Percentiles rank a stretch among this genome's conserved stretches.
Evolutionary conservation across 1,284 basidiomycete species (phyloP).

Genomic region (Anthracocystis walkeri): DNA sequence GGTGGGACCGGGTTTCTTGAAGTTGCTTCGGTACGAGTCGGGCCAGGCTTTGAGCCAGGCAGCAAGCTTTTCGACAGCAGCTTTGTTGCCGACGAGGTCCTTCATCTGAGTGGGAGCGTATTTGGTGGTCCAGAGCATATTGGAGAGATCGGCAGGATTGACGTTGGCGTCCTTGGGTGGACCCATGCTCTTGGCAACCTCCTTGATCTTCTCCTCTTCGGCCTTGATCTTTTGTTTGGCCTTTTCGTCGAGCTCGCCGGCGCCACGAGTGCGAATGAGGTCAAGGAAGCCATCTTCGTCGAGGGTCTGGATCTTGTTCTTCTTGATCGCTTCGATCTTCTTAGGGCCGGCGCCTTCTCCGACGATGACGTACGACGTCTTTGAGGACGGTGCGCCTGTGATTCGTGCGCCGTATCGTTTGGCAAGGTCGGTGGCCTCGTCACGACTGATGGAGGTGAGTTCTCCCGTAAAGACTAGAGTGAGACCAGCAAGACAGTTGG

Average conservation of each 20-base stretch:
- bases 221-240: constrained; percentile 83
- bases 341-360: constrained; percentile 88
- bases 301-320: constrained; percentile 79
- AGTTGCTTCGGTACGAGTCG: constrained; percentile 65
- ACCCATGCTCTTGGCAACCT: constrained; percentile 64
- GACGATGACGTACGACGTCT: constrained; percentile 89
- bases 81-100: constrained; percentile 96
- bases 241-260: constrained; percentile 78
- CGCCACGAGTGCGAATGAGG: constrained; percentile 71
- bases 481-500: constrained; percentile 86
- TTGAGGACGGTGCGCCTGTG: constrained; percentile 86
- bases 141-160: constrained; percentile 70
- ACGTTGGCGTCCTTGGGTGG: constrained; percentile 34
- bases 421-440: constrained; percentile 86
- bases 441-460: constrained; percentile 84
- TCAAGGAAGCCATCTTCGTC: constrained; percentile 89
- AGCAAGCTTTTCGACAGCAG: constrained; percentile 83
- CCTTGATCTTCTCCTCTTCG: constrained; percentile 75
- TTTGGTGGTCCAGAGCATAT: constrained; percentile 87
- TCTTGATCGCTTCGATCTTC: constrained; percentile 87
- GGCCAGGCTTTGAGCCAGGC: constrained; percentile 88
- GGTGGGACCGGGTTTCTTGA: constrained; percentile 94
- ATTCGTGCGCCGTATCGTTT: constrained; percentile 86
- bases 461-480: constrained; percentile 93
- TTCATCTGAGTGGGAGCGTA: constrained; percentile 89